phyloP scores from a whole-genome alignment of 2,329 filamentous ascomycete genomes.

The Cercospora sojina region DNA sequence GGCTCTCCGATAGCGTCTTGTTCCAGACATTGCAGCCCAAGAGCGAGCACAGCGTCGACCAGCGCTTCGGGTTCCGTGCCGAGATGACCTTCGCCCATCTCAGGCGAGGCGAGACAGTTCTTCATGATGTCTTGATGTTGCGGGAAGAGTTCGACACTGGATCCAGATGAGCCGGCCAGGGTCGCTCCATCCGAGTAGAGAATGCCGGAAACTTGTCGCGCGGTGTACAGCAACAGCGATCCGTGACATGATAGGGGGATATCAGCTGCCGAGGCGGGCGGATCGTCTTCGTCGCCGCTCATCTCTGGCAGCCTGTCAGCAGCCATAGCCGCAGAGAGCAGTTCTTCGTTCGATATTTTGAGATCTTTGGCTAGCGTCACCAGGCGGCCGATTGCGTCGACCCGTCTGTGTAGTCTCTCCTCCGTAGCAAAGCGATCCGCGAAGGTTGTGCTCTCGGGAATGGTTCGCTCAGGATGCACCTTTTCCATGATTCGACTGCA shows the following conservation, averaged over 20 bases:
- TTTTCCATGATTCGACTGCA: slow-evolving; percentile 64
- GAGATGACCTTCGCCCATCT: slow-evolving; percentile 39
- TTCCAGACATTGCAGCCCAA: slow-evolving; percentile 53
- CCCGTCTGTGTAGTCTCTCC: slow-evolving; percentile 59
- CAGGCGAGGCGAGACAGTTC: slow-evolving; percentile 50
- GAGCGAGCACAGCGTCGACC: slow-evolving; percentile 54
- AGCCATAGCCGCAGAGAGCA: slow-evolving; percentile 47
- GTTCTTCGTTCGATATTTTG: slow-evolving; percentile 49
- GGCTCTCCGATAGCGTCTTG: slow-evolving; percentile 48
- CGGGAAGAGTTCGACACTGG: slow-evolving; percentile 52
- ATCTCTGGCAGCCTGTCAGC: slow-evolving; percentile 44
- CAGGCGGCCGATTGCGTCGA: slow-evolving; percentile 69
- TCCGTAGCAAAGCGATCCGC: slow-evolving; percentile 65
- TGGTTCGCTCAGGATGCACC: slow-evolving; percentile 62
- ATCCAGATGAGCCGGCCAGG: slow-evolving; percentile 28
- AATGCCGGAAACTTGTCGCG: slow-evolving; percentile 51
- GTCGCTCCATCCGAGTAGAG: slow-evolving; percentile 45
- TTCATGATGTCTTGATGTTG: slow-evolving; percentile 52
- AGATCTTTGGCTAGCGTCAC: slow-evolving; percentile 65
- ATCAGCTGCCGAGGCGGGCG: slow-evolving; percentile 52
- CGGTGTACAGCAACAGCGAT: slow-evolving; percentile 54
- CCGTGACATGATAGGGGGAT: slow-evolving; percentile 59
- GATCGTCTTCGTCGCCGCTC: slow-evolving; percentile 52
- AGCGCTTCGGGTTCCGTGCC: slow-evolving; percentile 53
- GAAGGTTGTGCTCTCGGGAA: slow-evolving; percentile 62